Conservation (phyloP, 1,139 yeast genomes). For the Yamadazyma mexicana region DNA sequence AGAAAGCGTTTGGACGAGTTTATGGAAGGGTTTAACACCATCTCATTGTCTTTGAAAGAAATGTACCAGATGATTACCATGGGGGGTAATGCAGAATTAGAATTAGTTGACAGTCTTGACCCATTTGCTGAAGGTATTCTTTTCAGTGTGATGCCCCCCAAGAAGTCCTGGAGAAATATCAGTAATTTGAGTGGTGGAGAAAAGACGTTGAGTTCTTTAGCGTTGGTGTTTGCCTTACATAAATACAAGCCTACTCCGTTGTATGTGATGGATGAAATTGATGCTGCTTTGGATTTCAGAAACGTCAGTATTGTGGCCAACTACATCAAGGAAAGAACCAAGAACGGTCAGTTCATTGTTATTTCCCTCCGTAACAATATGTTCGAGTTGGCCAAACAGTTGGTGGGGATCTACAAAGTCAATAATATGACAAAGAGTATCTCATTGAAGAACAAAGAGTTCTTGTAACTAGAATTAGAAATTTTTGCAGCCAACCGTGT, state of each 20-base stretch:
- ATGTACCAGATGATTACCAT: conserved; percentile 98
- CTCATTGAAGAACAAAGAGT: conserved; percentile 67
- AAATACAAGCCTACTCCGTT: conserved; percentile 96
- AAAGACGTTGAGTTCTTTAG: conserved; percentile 91
- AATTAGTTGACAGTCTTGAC: conserved; percentile 90
- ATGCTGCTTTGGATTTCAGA: conserved; percentile 96
- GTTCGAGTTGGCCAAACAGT: conserved; percentile 93
- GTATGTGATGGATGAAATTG: conserved; percentile 99
- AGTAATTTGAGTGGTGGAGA: conserved; percentile 97
- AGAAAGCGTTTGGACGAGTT: conserved; percentile 81
- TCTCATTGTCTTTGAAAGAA: conserved; percentile 86
- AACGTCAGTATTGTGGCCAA: conserved; percentile 97
- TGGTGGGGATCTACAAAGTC: conserved; percentile 94
- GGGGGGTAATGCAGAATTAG: conserved; percentile 99
- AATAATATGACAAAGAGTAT: conserved; percentile 88
- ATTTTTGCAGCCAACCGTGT: not conserved
- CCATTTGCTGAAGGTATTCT: conserved; percentile 98
- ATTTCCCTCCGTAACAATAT: conserved; percentile 93
- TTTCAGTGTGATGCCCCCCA: conserved; percentile 99
- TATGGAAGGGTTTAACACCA: conserved; percentile 86
- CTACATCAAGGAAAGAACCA: conserved; percentile 92
- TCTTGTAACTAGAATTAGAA: conserved; percentile 13
- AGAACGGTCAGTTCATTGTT: conserved; percentile 94
- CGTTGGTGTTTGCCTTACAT: conserved; percentile 94
- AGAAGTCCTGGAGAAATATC: conserved; percentile 95